Evolutionary conservation across 495 filamentous ascomycete genomes (phyloP).

Genomic region (Massariosphaeria phaeospora): DNA sequence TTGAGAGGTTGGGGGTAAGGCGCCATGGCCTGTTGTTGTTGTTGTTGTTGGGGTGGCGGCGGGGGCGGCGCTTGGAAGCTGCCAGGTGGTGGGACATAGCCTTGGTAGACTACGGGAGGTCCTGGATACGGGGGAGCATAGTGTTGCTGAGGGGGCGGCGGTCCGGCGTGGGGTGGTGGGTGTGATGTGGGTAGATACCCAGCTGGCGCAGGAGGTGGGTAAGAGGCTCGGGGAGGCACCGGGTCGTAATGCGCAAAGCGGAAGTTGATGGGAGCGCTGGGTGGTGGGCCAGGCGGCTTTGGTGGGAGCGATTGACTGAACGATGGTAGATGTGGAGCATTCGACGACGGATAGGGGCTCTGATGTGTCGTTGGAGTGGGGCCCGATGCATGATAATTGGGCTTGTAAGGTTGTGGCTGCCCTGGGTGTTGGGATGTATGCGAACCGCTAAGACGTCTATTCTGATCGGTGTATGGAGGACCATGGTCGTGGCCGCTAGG

Average conservation of each 20-base stretch:
- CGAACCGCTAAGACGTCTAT: constrained; percentile 7
- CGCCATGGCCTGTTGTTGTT: not conserved
- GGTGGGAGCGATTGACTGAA: constrained; percentile 8
- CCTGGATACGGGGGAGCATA: constrained; percentile 1
- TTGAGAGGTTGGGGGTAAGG: constrained; percentile 26
- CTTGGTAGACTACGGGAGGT: constrained; percentile 8
- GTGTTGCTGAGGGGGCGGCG: constrained; percentile 12
- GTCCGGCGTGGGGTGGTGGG: not conserved
- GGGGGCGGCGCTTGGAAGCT: constrained; percentile 27
- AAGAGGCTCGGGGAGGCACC: constrained; percentile 1
- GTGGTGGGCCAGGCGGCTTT: constrained; percentile 9
- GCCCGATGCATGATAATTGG: not conserved
- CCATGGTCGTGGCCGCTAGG: constrained; percentile 8
- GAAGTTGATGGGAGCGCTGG: constrained; percentile 5
- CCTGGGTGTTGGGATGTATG: not conserved
- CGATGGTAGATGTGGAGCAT: constrained; percentile 3
- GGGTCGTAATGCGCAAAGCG: constrained; percentile 21
- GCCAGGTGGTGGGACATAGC: constrained; percentile 21
- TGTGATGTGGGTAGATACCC: constrained; percentile 8
- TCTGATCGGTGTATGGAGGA: not conserved
- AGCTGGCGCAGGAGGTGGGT: constrained; percentile 2
- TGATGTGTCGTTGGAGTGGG: constrained; percentile 20
- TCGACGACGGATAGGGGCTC: constrained; percentile 22
- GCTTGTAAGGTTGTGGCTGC: not conserved
- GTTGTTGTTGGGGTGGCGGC: constrained; percentile 11